A percentile compares a stretch with the other conserved stretches of the same genome.
phyloP scores from a whole-genome alignment of 2,329 filamentous ascomycete species.

The Neofusicoccum umdonicola region DNA sequence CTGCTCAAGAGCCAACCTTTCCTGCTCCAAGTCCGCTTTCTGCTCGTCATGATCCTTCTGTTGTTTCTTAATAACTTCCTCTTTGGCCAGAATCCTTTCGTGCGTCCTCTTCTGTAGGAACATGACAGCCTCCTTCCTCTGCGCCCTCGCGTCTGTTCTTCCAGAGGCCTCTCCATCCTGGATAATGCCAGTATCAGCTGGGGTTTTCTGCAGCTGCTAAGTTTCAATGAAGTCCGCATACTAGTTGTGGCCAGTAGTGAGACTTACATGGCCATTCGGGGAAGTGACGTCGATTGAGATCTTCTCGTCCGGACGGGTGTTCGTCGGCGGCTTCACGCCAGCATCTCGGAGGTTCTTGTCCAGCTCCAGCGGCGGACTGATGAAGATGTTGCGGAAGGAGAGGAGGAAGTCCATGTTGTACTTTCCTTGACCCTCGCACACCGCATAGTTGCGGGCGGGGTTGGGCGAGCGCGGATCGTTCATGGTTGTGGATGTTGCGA shows the following conservation, averaged over 20 bases:
- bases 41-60: background rate
- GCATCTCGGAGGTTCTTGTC: background rate
- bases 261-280: background rate
- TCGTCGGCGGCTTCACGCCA: background rate
- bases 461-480: background rate
- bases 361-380: background rate
- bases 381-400: background rate
- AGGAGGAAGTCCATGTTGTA: background rate
- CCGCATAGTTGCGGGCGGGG: background rate
- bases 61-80: background rate
- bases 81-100: background rate
- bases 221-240: no score
- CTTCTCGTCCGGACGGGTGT: background rate
- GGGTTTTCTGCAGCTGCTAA: no score
- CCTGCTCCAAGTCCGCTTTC: background rate
- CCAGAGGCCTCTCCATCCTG: background rate
- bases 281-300: background rate
- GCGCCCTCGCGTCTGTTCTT: background rate
- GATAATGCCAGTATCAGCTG: background rate
- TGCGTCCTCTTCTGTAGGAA: background rate
- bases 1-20: background rate
- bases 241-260: no score
- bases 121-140: background rate
- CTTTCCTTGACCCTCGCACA: background rate
- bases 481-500: background rate